Evolutionary conservation across 2,329 filamentous ascomycete species (phyloP).

Genomic region (Akanthomyces muscarius): DNA sequence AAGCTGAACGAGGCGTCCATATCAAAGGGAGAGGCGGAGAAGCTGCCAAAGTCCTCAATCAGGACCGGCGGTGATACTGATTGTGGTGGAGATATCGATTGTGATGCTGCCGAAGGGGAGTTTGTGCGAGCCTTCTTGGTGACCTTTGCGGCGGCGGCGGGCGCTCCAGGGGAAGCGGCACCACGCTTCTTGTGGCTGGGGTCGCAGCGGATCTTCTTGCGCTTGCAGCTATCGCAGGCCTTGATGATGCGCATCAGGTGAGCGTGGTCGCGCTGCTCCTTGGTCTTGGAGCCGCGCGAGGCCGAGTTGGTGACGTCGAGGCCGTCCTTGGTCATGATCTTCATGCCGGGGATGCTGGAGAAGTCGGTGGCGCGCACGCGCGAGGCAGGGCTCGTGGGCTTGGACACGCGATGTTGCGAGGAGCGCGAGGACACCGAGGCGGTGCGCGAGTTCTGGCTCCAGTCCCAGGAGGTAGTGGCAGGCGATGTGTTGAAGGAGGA

Average conservation of each 20-base stretch:
- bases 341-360: conserved; percentile 57
- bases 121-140: conserved; percentile 14
- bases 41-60: conserved; percentile 5
- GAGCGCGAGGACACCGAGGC: conserved; percentile 30
- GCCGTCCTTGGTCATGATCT: conserved; percentile 62
- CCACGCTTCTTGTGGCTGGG: conserved; percentile 53
- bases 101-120: conserved; percentile 19
- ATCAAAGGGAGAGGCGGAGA: conserved; percentile 18
- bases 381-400: conserved; percentile 24
- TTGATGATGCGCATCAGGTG: conserved; percentile 65
- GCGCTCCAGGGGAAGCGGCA: conserved; percentile 29
- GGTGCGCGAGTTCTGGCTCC: conserved; percentile 33
- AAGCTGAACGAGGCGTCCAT: conserved; percentile 20
- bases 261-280: conserved; percentile 64
- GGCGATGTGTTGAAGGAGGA: conserved; percentile 49
- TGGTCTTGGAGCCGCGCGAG: conserved; percentile 60
- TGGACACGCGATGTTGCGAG: conserved; percentile 27
- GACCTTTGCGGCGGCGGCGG: conserved; percentile 9
- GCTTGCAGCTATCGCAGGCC: conserved; percentile 59
- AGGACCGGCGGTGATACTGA: conserved; percentile 8
- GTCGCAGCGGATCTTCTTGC: conserved; percentile 61
- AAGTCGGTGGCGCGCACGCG: conserved; percentile 40
- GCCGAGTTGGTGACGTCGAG: conserved; percentile 59
- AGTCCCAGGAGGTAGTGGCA: conserved; percentile 45
- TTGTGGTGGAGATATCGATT: conserved; percentile 16